Base-by-base conservation (phyloP, 2,329 filamentous ascomycete genomes). In the Trichoderma sp. region DNA sequence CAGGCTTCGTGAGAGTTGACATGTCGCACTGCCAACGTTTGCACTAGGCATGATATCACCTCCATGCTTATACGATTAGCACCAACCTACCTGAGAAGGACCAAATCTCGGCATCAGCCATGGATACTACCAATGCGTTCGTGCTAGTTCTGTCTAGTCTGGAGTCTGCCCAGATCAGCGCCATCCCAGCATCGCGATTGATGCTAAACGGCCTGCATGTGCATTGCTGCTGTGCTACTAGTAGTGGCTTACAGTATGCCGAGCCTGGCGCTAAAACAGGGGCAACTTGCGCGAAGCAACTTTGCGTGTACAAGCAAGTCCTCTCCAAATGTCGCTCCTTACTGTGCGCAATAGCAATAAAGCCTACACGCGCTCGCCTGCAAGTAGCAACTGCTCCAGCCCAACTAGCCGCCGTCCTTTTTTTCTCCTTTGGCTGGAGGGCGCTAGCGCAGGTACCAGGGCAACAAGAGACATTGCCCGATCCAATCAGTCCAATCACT, bases 391-490 rank as follows among this genome's bases (percentile, higher is more conserved):
- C 59, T 61, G 43, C 46, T 21, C 46, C 37, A 30, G 26, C n/a
- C 28, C 28, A 56, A n/a, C 54, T 66, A 66, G 64, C 54, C 39
- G 64, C 54, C 54, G 52, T 32, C 37, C 16, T 66, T 21, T 7
- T 39, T 26, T 43, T 28, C 54, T 28, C 52, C 64, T 21, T 32
- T 59, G 54, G 52, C 54, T 21, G 26, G 46, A 56, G 54, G 39
- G 64, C 64, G 64, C 64, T 66, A 66, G 54, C 64, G 64, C 64
- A 66, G 64, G 64, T 66, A 66, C 63, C 63, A 43, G 63, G 63
- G 63, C 54, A 54, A 49, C 13, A 49, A 49, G 13, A 49, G 21
- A 24, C 46, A 49, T 43, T 34, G 32, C 32, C 32, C 11, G 32
- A 34, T 34, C 32, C 13, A 34, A 34, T 5, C 32, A 34, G 4